These are phyloP conservation scores for Alternaria postmessia DNA, from an alignment of 2,329 filamentous ascomycete genomes.

Conservation along the genomic window DNA sequence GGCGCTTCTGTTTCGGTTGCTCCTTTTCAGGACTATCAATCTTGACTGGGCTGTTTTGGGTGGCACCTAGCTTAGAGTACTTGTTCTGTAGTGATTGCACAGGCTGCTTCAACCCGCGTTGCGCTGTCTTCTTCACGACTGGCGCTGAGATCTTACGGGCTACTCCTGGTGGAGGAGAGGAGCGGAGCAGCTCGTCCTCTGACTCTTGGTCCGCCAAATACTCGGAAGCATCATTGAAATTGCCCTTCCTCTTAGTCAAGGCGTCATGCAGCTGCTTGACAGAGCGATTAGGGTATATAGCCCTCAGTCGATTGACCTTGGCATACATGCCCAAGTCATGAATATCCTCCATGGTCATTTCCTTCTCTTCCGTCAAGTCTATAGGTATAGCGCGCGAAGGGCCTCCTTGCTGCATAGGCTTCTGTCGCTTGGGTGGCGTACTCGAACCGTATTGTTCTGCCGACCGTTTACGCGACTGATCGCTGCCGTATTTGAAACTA, in stretches of 20 bases:
- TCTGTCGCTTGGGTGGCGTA: conserved; percentile 38
- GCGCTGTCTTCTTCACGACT: conserved; percentile 58
- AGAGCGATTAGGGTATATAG: conserved; percentile 57
- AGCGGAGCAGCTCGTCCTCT: conserved; percentile 47
- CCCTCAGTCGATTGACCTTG: conserved; percentile 63
- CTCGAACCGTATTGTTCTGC: conserved; percentile 26
- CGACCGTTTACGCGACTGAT: conserved; percentile 39
- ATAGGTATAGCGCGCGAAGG: conserved; percentile 48
- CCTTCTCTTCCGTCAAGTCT: conserved; percentile 31
- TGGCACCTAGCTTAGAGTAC: conserved; percentile 48
- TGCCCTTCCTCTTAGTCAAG: conserved; percentile 59
- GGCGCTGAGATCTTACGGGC: conserved; percentile 22
- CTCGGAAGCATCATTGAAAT: conserved; percentile 61
- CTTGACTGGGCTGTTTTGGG: conserved; percentile 23
- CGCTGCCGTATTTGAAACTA: conserved; percentile 31
- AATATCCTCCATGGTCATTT: conserved; percentile 38
- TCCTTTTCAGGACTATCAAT: conserved; percentile 28
- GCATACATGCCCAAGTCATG: conserved; percentile 57
- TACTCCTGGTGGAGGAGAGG: conserved; percentile 35
- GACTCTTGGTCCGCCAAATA: conserved; percentile 33
- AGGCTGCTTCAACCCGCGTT: conserved; percentile 63
- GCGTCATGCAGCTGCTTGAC: conserved; percentile 60
- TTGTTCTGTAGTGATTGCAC: conserved; percentile 66
- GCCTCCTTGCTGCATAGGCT: conserved; percentile 36
- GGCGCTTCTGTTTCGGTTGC: conserved; percentile 43